These are phyloP conservation scores for Saccharomycopsis malanga DNA, from an alignment of 805 yeast genomes.

Conservation along the genomic window DNA sequence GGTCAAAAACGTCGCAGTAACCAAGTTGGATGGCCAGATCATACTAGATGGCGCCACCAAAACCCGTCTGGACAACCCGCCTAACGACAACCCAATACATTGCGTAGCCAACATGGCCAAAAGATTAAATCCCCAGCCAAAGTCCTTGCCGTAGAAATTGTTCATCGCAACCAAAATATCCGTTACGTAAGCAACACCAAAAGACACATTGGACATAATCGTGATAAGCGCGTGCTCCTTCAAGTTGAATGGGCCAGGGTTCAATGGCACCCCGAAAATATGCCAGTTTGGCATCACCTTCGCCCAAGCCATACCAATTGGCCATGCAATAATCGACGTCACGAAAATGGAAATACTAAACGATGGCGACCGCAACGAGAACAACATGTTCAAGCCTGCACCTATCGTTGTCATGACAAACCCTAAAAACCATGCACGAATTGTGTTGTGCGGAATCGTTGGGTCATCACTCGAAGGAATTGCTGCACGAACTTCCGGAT, in stretches of 20 bases:
- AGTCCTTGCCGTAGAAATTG: conserved; percentile 39
- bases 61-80: conserved; percentile 53
- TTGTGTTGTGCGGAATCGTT: conserved; percentile 40
- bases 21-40: conserved; percentile 66
- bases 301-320: conserved; percentile 40
- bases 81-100: conserved; percentile 59
- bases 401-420: conserved; percentile 46
- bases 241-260: conserved; percentile 56
- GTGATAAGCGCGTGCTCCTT: conserved; percentile 58
- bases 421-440: conserved; percentile 50
- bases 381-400: conserved; percentile 50
- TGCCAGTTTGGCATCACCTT: conserved; percentile 27
- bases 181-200: conserved; percentile 48
- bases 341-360: conserved; percentile 44
- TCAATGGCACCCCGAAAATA: conserved; percentile 33
- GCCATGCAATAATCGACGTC: conserved; percentile 48
- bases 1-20: conserved; percentile 49
- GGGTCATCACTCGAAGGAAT: conserved; percentile 50
- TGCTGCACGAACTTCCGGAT: conserved; percentile 54
- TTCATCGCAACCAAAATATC: conserved; percentile 48
- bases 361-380: conserved; percentile 46
- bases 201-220: conserved; percentile 43
- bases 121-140: conserved; percentile 49
- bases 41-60: conserved; percentile 57
- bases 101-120: conserved; percentile 50